These are phyloP conservation scores for Tremella fuciformis DNA, from an alignment of 768 basidiomycete genomes.

Conservation along the genomic window DNA sequence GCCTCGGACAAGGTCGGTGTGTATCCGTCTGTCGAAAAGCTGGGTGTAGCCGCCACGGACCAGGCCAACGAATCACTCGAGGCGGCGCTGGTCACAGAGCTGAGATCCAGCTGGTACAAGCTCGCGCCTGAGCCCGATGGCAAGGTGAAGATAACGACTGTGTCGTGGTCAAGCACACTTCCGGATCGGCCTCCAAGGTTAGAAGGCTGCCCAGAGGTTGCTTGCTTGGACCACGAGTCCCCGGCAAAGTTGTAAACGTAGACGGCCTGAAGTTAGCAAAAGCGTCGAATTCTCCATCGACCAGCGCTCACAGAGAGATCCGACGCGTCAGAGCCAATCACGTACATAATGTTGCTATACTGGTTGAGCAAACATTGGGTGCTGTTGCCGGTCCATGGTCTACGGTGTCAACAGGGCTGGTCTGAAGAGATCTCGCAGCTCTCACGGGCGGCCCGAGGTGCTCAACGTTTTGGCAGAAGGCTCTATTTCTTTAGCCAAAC, in stretches of 20 bases:
- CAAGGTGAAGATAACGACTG: constrained; percentile 75
- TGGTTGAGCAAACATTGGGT: constrained; percentile 54
- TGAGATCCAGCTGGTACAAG: constrained; percentile 71
- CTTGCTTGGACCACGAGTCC: constrained; percentile 71
- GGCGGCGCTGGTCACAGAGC: constrained; percentile 62
- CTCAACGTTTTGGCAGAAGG: constrained; percentile 68
- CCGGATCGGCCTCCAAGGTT: constrained; percentile 60
- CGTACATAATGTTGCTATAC: constrained; percentile 82
- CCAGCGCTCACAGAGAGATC: constrained; percentile 58
- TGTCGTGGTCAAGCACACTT: constrained; percentile 88
- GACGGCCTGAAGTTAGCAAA: constrained; percentile 52
- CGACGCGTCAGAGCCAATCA: constrained; percentile 70
- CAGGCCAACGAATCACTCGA: constrained; percentile 60
- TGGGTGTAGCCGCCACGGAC: constrained; percentile 61
- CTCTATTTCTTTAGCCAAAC: constrained; percentile 36
- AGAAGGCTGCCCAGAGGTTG: constrained; percentile 49
- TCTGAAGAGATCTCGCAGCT: constrained; percentile 54
- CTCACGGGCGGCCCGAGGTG: constrained; percentile 69
- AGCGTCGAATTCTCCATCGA: not conserved
- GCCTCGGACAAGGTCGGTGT: constrained; percentile 74
- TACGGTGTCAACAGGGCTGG: constrained; percentile 59
- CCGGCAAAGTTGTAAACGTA: constrained; percentile 73
- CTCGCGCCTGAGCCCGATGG: constrained; percentile 36
- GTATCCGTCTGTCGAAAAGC: constrained; percentile 61
- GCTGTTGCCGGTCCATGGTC: constrained; percentile 54